phyloP scores from a whole-genome alignment of 2,329 filamentous ascomycete species.

The Aspergillus pseudotamarii region DNA sequence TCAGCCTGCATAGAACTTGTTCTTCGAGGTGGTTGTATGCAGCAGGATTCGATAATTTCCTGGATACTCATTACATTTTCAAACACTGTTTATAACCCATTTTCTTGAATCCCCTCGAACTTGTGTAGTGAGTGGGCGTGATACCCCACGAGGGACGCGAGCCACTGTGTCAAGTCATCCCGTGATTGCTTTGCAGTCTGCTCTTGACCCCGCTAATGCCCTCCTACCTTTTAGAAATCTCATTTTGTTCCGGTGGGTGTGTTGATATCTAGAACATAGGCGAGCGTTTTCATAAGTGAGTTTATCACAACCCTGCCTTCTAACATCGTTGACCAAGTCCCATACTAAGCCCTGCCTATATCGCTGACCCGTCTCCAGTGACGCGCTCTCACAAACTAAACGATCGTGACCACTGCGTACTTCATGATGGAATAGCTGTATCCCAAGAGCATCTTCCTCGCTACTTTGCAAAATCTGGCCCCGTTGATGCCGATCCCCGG shows the following conservation, averaged over 20 bases:
- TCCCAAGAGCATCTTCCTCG: slow-evolving; percentile 78
- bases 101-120: neutral
- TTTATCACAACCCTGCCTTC: neutral
- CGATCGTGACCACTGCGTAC: slow-evolving; percentile 83
- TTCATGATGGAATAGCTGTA: slow-evolving; percentile 72
- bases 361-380: slow-evolving; percentile 60
- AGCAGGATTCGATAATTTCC: neutral
- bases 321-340: neutral
- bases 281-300: neutral
- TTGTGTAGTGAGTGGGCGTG: neutral
- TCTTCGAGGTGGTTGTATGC: neutral
- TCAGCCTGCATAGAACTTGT: neutral
- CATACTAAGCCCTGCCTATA: neutral
- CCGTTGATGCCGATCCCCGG: slow-evolving; percentile 79
- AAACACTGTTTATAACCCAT: neutral
- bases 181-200: neutral
- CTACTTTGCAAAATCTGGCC: slow-evolving; percentile 89
- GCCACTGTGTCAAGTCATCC: neutral
- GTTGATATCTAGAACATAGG: neutral
- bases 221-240: neutral
- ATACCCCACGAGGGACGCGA: neutral
- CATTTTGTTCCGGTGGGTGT: neutral
- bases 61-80: neutral
- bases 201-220: neutral
- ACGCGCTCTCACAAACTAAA: slow-evolving; percentile 96